Conservation (phyloP, 1,284 basidiomycete species). For the Ustilago shanxiensis region DNA sequence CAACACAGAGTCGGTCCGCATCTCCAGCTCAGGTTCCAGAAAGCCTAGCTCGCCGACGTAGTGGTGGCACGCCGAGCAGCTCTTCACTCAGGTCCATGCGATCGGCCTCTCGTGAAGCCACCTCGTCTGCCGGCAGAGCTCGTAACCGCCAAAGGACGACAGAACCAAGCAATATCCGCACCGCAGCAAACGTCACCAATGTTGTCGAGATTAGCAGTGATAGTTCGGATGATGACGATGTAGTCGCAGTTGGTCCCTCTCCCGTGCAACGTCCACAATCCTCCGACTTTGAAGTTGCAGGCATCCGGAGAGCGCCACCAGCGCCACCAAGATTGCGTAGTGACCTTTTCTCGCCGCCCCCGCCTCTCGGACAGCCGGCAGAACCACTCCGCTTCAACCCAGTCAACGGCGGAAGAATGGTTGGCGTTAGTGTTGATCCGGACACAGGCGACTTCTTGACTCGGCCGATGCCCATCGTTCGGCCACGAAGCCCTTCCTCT, state of each 20-base stretch:
- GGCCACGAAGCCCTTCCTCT: slow-evolving; percentile 14
- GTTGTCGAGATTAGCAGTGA: slow-evolving; percentile 50
- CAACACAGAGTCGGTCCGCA: slow-evolving; percentile 19
- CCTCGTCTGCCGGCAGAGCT: slow-evolving; percentile 6
- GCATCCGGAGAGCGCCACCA: slow-evolving; percentile 15
- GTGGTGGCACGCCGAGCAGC: not conserved
- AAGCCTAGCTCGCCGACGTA: not conserved
- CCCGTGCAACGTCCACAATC: slow-evolving; percentile 1
- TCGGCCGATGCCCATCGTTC: slow-evolving; percentile 35
- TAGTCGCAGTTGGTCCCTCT: slow-evolving; percentile 12
- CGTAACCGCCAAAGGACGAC: not conserved
- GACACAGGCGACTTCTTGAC: slow-evolving; percentile 35
- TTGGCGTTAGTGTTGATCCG: slow-evolving; percentile 39
- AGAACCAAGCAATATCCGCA: not conserved
- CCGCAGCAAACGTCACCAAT: slow-evolving; percentile 2
- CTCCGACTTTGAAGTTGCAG: slow-evolving; percentile 34
- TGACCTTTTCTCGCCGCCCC: slow-evolving; percentile 33
- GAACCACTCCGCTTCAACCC: slow-evolving; percentile 16
- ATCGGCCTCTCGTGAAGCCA: slow-evolving; percentile 13
- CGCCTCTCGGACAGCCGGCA: slow-evolving; percentile 8
- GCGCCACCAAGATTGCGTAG: slow-evolving; percentile 2
- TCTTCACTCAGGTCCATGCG: not conserved
- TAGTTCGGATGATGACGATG: slow-evolving; percentile 33
- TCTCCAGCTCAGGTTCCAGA: slow-evolving; percentile 15
- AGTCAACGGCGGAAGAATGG: not conserved